Base-by-base conservation (phyloP, 352 stramenopile species). In the Phytopythium litorale region DNA sequence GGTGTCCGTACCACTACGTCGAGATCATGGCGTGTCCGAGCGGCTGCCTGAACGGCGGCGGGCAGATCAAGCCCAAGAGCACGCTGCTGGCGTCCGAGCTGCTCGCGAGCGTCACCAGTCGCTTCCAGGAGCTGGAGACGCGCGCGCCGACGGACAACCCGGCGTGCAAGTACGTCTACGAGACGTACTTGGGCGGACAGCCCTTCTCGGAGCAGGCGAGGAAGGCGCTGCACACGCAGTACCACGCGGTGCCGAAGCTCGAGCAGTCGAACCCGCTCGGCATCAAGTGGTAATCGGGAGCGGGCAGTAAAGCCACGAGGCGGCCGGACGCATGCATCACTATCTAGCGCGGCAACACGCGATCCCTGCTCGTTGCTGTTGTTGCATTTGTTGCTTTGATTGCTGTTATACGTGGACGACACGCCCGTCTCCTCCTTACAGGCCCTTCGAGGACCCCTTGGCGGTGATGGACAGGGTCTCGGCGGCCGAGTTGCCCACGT, bases 21-120 rank as follows among this genome's bases (percentile, higher is more conserved):
- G 97, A 99, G 79, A 94, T 98, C 64, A 99, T 99, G 97, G 97
- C 97, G 51, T 99, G 97, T 65, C 97, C 97, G n/a, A 96, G 90
- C 55, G 97, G 97, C 8, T 99, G 97, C 65, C 70, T 98, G 42
- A 99, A 99, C 70, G 97, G 97, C 58, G 97, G 97, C 40, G 97
- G 97, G 16, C 96, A 99, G 75, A 92, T 97, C 68, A 91, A 86
- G 62, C 81, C 85, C 0, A 78, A 79, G 65, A 86, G 68, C 49
- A 89, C 77, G 28, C 59, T 89, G 25, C 58, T 84, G 51, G 69
- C 81, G 0, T 75, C 80, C 4, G 71, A 79, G 52, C 56, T 92
- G 64, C 69, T 96, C 23, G 66, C 74, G 0, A 87, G 78, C n/a
- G 79, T 95, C 52, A 88, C 74, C 25, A 67, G 25, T 40, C 75